Base-by-base conservation (phyloP, 2,329 filamentous ascomycete genomes). In the Pseudogymnoascus sp. region DNA sequence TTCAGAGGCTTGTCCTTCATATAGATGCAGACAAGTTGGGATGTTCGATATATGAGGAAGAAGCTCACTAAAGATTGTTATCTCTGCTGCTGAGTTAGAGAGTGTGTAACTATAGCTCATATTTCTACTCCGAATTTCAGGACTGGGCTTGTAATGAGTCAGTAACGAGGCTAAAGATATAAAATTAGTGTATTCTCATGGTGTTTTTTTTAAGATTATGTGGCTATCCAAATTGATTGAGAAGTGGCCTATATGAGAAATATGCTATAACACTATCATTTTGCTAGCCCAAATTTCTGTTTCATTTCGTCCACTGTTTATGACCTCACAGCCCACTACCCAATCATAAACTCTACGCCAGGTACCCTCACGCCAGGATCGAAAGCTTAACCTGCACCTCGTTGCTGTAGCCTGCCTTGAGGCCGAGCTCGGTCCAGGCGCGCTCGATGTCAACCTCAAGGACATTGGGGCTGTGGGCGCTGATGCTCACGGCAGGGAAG, bases 331-430 rank as follows among this genome's bases (percentile, higher is more conserved):
- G 31, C n/a, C n/a, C 9, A 2, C 21, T 31, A 31, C 6, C 15
- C 9, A 31, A 10, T 3, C n/a, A 3, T 26, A 42, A n/a, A 15
- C 47, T 31, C 15, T 17, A 53, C 8, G 8, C 47, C 47, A 9
- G 7, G 9, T 9, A 7, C 26, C 2, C 17, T 57, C 28, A 57
- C 2, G 50, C 17, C 9, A 57, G 11, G 10, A 57, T 57, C 50
- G 50, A 69, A 60, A 72, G 67, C 64, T 69, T 87, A 44, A 96
- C 77, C 65, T 84, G 80, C 38, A 92, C 82, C 74, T 96, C 90
- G 73, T 96, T 96, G 67, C 86, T 88, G 87, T 90, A 96, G 7
- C 88, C 86, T 38, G 84, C 82, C 64, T 85, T 77, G 63, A 95
- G 78, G 0, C 81, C 83, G 78, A 92, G 82, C 69, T 90, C 85